phyloP scores from a whole-genome alignment of 2,329 filamentous ascomycete species.

The Sarocladium strictum region DNA sequence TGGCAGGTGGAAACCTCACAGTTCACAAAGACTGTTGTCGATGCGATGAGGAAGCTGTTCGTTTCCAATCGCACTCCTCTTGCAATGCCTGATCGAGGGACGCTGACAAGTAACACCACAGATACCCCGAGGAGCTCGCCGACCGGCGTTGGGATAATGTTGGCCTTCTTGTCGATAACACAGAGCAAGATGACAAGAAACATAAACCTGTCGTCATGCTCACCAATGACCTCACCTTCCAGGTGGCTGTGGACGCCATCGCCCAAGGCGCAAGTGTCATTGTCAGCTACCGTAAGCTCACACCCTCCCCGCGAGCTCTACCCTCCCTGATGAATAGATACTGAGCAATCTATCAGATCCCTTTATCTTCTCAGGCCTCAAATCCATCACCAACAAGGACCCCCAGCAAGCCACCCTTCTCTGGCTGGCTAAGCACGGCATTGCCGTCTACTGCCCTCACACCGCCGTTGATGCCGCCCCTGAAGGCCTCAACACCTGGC shows the following conservation, averaged over 20 bases:
- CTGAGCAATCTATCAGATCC: constrained; percentile 56
- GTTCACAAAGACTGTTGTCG: constrained; percentile 59
- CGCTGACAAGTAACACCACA: constrained; percentile 28
- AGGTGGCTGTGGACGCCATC: constrained; percentile 88
- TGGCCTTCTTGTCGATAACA: constrained; percentile 61
- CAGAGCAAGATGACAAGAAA: constrained; percentile 23
- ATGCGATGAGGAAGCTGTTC: constrained; percentile 73
- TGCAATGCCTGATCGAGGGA: not conserved
- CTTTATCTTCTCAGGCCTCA: constrained; percentile 91
- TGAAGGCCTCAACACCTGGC: constrained; percentile 87
- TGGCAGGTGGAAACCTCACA: constrained; percentile 31
- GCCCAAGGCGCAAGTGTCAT: constrained; percentile 68
- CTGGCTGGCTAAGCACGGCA: constrained; percentile 73
- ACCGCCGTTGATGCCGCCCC: constrained; percentile 87
- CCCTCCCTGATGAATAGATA: too few relatives aligned
- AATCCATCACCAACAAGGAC: constrained; percentile 77
- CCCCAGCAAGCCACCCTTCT: constrained; percentile 83
- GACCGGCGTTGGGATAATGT: constrained; percentile 95
- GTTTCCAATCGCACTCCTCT: too few relatives aligned
- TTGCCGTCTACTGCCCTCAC: constrained; percentile 94
- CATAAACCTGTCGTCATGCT: constrained; percentile 40
- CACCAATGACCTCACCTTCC: constrained; percentile 84
- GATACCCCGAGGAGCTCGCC: constrained; percentile 83
- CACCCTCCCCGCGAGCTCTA: not conserved
- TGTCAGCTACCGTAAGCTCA: constrained; percentile 70